These are phyloP conservation scores for Neopestalotiopsis rosae DNA, from an alignment of 2,329 filamentous ascomycete genomes.

Conservation along the genomic window DNA sequence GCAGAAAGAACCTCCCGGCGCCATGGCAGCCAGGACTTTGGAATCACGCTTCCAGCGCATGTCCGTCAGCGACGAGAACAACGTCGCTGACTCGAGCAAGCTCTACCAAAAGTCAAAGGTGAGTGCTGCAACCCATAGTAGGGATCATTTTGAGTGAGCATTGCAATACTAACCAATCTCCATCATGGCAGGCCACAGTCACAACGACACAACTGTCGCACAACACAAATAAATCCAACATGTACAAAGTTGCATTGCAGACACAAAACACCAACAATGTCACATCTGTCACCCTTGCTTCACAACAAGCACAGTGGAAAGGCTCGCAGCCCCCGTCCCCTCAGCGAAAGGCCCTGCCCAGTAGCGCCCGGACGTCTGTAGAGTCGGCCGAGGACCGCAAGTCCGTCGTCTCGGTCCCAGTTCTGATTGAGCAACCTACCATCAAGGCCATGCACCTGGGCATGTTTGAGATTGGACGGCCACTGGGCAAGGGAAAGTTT, in stretches of 20 bases:
- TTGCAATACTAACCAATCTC: conserved; percentile 28
- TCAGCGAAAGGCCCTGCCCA: conserved; percentile 53
- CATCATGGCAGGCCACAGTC: conserved; percentile 47
- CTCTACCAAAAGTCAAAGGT: conserved; percentile 80
- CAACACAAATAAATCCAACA: conserved; percentile 72
- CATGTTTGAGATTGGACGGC: conserved; percentile 93
- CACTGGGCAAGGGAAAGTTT: conserved; percentile 87
- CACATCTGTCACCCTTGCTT: conserved; percentile 70
- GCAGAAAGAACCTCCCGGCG: conserved; percentile 14
- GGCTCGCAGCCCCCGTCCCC: conserved; percentile 53
- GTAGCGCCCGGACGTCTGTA: conserved; percentile 45
- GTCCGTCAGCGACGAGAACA: conserved; percentile 88
- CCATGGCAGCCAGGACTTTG: conserved; percentile 77
- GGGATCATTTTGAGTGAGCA: background rate
- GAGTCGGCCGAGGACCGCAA: conserved; percentile 58
- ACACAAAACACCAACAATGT: conserved; percentile 73
- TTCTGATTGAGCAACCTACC: conserved; percentile 62
- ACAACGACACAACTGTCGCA: conserved; percentile 51
- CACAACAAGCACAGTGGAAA: conserved; percentile 66
- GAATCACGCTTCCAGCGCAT: conserved; percentile 91
- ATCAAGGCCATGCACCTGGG: conserved; percentile 79
- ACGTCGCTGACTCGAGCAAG: conserved; percentile 58
- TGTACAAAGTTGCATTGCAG: conserved; percentile 86
- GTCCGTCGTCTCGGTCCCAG: conserved; percentile 37
- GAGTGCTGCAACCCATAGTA: conserved; percentile 46